Evolutionary conservation across 805 yeast species (phyloP).

Genomic region (Starmerella tilneyi): DNA sequence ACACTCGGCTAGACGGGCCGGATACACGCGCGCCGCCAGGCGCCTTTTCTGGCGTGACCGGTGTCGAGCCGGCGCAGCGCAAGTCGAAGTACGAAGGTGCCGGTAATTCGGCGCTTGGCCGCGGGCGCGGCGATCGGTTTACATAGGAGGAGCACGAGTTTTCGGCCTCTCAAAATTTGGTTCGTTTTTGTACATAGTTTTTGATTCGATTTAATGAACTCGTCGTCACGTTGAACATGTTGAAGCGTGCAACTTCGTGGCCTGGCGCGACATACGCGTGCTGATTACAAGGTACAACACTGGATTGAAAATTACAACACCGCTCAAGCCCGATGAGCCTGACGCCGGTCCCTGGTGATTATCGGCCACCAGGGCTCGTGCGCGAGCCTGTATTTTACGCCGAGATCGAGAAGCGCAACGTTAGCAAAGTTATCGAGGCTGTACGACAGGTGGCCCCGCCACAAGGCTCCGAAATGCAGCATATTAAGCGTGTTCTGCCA

Average conservation of each 20-base stretch:
- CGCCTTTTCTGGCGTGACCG: constrained; percentile 28
- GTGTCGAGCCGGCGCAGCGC: constrained; percentile 26
- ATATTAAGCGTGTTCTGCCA: constrained; percentile 31
- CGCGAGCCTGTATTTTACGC: constrained; percentile 22
- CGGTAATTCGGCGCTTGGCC: constrained; percentile 31
- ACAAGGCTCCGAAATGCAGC: constrained; percentile 30
- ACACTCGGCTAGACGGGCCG: constrained; percentile 18
- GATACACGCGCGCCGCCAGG: constrained; percentile 28
- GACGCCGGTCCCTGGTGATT: constrained; percentile 19
- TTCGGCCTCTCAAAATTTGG: no score
- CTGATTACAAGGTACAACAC: neutral
- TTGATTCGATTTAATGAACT: no score
- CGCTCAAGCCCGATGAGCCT: constrained; percentile 7
- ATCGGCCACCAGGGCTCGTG: constrained; percentile 24
- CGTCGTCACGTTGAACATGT: neutral
- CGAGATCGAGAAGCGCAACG: constrained; percentile 15
- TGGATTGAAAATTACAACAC: neutral
- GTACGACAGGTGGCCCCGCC: constrained; percentile 29
- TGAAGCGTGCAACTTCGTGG: neutral
- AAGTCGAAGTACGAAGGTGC: constrained; percentile 33
- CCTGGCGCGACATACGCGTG: neutral
- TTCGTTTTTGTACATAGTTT: neutral
- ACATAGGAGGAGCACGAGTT: neutral
- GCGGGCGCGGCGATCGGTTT: constrained; percentile 24
- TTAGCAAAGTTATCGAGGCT: constrained; percentile 15